Evolutionary conservation across 1,139 yeast species (phyloP).

Genomic region (Blastobotrys ciferrii): DNA sequence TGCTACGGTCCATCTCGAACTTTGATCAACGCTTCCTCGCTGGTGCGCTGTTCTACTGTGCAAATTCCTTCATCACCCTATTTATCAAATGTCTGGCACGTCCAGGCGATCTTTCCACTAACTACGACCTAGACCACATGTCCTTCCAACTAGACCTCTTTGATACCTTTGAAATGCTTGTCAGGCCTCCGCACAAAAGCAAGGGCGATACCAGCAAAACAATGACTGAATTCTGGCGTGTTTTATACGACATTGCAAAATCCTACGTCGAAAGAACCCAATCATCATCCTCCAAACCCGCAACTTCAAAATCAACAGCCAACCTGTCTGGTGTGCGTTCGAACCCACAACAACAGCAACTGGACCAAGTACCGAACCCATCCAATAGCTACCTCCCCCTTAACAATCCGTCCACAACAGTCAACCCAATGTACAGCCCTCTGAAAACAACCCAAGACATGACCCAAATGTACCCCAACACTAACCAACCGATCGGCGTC

Average conservation of each 20-base stretch:
- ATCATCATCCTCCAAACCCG: not conserved
- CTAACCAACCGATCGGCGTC: not conserved
- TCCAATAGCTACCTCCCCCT: not conserved
- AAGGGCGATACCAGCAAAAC: not conserved
- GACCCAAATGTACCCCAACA: not conserved
- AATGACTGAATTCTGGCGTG: conserved; percentile 22
- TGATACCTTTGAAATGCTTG: conserved; percentile 4
- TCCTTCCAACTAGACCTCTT: conserved; percentile 17
- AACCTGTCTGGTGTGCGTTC: not conserved
- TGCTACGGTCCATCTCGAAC: conserved; percentile 15
- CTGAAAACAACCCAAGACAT: not conserved
- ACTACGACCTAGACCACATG: conserved; percentile 27
- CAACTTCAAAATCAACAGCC: not conserved
- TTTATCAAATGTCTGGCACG: conserved; percentile 29
- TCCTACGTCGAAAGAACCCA: conserved; percentile 18
- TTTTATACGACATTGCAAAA: conserved; percentile 18
- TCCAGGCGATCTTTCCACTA: conserved; percentile 27
- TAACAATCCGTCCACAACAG: not conserved
- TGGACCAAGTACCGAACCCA: not conserved
- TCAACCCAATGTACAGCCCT: not conserved
- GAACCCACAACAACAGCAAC: not conserved
- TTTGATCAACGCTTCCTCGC: conserved; percentile 22
- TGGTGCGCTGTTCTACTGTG: conserved; percentile 24
- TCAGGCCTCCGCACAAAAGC: not conserved
- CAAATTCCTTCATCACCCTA: conserved; percentile 29